These are phyloP conservation scores for Aspergillus jensenii DNA, from an alignment of 2,329 filamentous ascomycete species.

Conservation along the genomic window DNA sequence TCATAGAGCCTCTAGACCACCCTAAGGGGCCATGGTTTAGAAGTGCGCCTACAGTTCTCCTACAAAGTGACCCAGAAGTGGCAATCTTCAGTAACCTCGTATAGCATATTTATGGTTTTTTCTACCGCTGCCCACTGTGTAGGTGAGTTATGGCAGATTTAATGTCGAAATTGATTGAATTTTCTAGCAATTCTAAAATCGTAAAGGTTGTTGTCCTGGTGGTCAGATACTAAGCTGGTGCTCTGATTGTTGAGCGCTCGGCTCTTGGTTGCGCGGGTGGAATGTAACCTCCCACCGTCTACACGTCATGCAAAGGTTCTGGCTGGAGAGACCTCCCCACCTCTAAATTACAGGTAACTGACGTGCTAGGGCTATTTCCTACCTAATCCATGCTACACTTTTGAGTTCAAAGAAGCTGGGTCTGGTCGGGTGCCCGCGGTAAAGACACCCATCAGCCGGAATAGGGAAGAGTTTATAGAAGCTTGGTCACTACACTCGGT, in stretches of 20 bases:
- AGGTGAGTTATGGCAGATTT: no score
- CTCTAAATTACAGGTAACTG: not conserved
- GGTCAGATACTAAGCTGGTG: no score
- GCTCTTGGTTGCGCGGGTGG: not conserved
- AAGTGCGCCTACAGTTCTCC: no score
- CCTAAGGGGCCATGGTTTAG: no score
- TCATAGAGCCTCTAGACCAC: no score
- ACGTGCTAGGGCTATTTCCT: not conserved
- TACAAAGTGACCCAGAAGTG: no score
- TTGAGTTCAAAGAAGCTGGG: not conserved
- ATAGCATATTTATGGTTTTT: no score
- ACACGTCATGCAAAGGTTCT: constrained; percentile 21
- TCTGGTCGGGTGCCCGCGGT: not conserved
- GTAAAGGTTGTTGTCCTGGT: no score
- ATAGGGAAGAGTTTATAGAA: not conserved
- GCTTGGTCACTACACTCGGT: not conserved
- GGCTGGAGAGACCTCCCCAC: not conserved
- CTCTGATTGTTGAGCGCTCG: not conserved
- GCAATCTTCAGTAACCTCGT: no score
- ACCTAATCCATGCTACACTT: not conserved
- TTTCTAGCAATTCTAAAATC: no score
- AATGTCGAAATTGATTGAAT: no score
- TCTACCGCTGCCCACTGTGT: no score
- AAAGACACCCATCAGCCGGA: constrained; percentile 3
- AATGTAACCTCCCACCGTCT: constrained; percentile 17